Base-by-base conservation (phyloP, 768 basidiomycete genomes). In the Mycena epipterygia region DNA sequence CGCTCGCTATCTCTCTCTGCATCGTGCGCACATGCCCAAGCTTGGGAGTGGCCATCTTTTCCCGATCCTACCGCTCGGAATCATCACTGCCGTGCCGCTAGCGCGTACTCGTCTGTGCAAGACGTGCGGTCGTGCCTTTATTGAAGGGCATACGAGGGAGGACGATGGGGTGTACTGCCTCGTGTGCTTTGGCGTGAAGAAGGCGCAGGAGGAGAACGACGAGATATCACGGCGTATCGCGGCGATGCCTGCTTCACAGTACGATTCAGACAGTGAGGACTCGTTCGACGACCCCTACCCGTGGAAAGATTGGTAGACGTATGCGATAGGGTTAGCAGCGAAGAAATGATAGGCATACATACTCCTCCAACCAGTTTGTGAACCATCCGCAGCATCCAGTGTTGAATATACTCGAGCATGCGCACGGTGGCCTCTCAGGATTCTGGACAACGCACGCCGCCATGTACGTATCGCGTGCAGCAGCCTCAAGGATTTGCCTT, bases 181-280 rank as follows among this genome's bases (percentile, higher is more conserved):
- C 37, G 55, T 56, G 55, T 56, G 55, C 55, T 56, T 56, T 39
- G 55, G 35, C 55, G 55, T 39, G 55, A 56, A 56, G 35, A 56
- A 59, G 57, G 57, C 57, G 42, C 57, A 59, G 41, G 57, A 59
- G 41, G 57, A 59, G 57, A 42, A 44, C 41, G 57, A 59, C 39
- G 57, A 44, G 27, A 59, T 44, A 44, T 42, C 27, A 23, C 57
- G 57, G 25, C 57, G 57, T 59, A 30, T 44, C 25, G 41, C 29
- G 23, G 57, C 57, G 41, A 59, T 59, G 57, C 57, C 57, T 58
- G 37, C 39, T 27, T 42, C 39, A 59, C 29, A 59, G 41, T 44
- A 44, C 41, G 57, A 44, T 59, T 59, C 41, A 32, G 57, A 59
- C 57, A 32, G 57, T 42, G 57, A 58, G 56, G 56, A 57, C 21